These are phyloP conservation scores for Hamigera avellanea DNA, from an alignment of 495 filamentous ascomycete species.

Conservation along the genomic window DNA sequence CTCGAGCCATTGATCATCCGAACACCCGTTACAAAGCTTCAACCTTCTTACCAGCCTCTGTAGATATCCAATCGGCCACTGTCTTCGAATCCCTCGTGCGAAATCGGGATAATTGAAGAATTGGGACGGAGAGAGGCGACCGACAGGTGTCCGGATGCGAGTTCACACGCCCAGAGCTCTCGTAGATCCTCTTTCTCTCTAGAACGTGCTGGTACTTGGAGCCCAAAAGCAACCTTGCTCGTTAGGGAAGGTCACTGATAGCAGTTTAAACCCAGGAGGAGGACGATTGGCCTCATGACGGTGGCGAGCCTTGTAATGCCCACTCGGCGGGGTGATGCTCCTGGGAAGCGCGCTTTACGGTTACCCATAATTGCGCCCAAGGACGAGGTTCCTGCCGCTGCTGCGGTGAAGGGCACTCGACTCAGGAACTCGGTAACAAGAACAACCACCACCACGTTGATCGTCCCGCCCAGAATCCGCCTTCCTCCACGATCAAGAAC, in stretches of 20 bases:
- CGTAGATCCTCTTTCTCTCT: too few species aligned
- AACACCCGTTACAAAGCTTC: too few species aligned
- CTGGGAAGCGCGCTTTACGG: conserved; percentile 25
- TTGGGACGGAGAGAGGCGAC: too few species aligned
- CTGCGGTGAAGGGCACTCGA: neutral
- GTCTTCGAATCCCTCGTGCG: too few species aligned
- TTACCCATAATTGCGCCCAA: conserved; percentile 40
- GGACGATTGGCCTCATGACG: conserved; percentile 20
- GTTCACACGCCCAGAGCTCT: too few species aligned
- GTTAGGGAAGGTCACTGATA: neutral
- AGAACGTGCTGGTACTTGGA: too few species aligned
- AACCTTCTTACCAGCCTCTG: too few species aligned
- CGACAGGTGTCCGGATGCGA: too few species aligned
- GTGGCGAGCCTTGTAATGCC: conserved; percentile 26
- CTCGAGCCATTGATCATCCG: too few species aligned
- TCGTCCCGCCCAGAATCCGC: conserved; percentile 31
- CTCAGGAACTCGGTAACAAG: conserved; percentile 4
- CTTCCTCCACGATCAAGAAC: conserved; percentile 42
- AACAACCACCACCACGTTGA: conserved; percentile 18
- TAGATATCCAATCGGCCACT: too few species aligned
- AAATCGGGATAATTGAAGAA: too few species aligned
- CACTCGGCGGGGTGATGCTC: conserved; percentile 20
- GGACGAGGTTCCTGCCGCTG: conserved; percentile 18
- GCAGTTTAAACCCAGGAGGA: neutral
- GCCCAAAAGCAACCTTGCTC: too few species aligned